phyloP scores from a whole-genome alignment of 495 filamentous ascomycete species.

The Aspergillus egyptiacus region DNA sequence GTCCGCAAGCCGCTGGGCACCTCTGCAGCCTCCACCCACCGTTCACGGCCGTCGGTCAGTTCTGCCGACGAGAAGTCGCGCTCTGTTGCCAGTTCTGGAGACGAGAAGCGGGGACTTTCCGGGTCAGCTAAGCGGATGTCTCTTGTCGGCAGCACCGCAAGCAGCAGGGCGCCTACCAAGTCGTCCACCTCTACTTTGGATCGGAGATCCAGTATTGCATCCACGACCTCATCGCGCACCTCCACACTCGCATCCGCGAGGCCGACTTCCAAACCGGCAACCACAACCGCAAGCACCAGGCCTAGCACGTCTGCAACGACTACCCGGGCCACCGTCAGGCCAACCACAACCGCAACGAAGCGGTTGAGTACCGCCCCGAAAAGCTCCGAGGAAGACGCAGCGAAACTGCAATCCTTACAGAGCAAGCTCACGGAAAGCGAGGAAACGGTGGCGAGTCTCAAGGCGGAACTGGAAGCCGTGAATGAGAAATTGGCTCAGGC shows the following conservation, averaged over 20 bases:
- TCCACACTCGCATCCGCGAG: slow-evolving; percentile 29
- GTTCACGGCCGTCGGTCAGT: slow-evolving; percentile 42
- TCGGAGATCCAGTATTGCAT: slow-evolving; percentile 39
- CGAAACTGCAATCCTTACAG: slow-evolving; percentile 39
- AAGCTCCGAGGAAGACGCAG: slow-evolving; percentile 25
- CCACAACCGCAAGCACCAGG: slow-evolving; percentile 23
- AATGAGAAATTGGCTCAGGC: slow-evolving; percentile 37
- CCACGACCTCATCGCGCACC: slow-evolving; percentile 24
- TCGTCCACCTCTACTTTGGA: slow-evolving; percentile 33
- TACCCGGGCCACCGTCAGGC: slow-evolving; percentile 22
- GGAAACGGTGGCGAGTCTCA: slow-evolving; percentile 33
- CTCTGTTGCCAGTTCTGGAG: slow-evolving; percentile 41
- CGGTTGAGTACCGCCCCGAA: slow-evolving; percentile 31
- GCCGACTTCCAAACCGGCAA: slow-evolving; percentile 17
- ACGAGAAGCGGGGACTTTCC: slow-evolving; percentile 41
- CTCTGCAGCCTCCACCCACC: slow-evolving; percentile 38
- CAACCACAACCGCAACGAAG: slow-evolving; percentile 27
- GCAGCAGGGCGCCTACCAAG: slow-evolving; percentile 32
- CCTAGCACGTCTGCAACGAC: slow-evolving; percentile 26
- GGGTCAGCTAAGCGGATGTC: slow-evolving; percentile 46
- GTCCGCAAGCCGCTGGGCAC: slow-evolving; percentile 36
- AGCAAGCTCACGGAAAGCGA: slow-evolving; percentile 41
- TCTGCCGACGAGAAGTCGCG: slow-evolving; percentile 45
- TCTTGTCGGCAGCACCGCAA: slow-evolving; percentile 32
- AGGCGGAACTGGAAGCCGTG: slow-evolving; percentile 34